Evolutionary conservation across 805 yeast species (phyloP).

Genomic region (Saccharomycopsis sp.): DNA sequence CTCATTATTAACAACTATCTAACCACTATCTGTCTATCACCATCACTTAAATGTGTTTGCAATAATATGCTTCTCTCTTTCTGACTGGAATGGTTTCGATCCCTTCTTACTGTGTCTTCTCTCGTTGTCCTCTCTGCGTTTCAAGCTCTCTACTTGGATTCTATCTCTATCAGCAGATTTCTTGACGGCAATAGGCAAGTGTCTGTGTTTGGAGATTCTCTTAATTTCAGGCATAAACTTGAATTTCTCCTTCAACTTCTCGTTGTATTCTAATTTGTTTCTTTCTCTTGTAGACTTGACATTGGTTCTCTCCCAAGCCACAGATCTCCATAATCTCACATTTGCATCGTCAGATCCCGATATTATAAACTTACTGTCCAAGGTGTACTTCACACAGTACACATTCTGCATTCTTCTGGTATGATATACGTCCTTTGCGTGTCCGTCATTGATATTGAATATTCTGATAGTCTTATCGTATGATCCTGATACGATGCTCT

Average conservation of each 20-base stretch:
- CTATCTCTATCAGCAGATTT: conserved; percentile 83
- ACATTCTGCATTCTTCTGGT: conserved; percentile 97
- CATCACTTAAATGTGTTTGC: conserved; percentile 16
- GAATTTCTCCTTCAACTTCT: conserved; percentile 84
- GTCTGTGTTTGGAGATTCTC: conserved; percentile 87
- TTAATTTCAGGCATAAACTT: conserved; percentile 95
- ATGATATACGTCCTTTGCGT: conserved; percentile 90
- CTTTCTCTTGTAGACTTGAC: conserved; percentile 77
- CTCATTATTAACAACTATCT: no score
- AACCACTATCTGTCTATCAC: not conserved
- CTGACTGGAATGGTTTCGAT: conserved; percentile 51
- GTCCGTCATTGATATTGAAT: conserved; percentile 72
- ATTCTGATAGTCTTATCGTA: conserved; percentile 91
- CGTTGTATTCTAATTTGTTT: conserved; percentile 82
- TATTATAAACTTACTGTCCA: conserved; percentile 81
- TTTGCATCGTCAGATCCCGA: conserved; percentile 97
- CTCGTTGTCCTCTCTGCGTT: conserved; percentile 76
- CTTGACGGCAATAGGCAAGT: conserved; percentile 80
- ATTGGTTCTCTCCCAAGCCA: conserved; percentile 76
- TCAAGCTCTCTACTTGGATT: conserved; percentile 63
- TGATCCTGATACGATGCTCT: conserved; percentile 90
- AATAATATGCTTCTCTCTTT: conserved; percentile 81
- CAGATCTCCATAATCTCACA: conserved; percentile 86
- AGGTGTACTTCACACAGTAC: conserved; percentile 73
- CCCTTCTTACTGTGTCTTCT: conserved; percentile 67